These are phyloP conservation scores for Mortierella claussenii DNA, from an alignment of 192 early-diverging fungal species.

Conservation along the genomic window DNA sequence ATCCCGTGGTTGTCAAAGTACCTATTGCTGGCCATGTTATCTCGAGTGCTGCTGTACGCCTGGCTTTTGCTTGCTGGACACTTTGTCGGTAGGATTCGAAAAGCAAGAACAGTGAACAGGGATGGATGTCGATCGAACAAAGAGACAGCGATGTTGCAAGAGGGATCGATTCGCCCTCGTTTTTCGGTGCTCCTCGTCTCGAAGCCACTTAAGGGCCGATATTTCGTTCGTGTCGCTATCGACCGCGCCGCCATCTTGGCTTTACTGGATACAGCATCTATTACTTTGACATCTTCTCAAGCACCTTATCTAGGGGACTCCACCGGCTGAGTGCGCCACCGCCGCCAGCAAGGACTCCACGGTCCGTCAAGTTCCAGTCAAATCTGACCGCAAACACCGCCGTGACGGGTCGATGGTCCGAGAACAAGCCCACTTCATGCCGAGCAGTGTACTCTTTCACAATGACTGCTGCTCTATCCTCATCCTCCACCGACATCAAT, in stretches of 20 bases:
- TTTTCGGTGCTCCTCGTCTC: not conserved
- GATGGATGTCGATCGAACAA: no score
- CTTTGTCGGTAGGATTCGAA: no score
- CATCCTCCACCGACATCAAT: conserved; percentile 33
- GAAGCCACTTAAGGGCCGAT: conserved; percentile 13
- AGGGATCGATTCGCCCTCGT: no score
- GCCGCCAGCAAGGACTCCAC: conserved; percentile 10
- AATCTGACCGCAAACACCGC: conserved; percentile 61
- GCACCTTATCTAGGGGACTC: conserved; percentile 34
- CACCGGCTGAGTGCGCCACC: conserved; percentile 5
- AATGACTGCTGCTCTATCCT: conserved; percentile 28
- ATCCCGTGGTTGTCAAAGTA: no score
- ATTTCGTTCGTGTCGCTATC: not conserved
- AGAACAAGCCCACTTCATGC: conserved; percentile 55
- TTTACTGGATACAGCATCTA: no score
- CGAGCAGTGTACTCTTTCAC: conserved; percentile 51
- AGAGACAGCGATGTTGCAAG: no score
- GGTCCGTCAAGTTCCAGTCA: conserved; percentile 55
- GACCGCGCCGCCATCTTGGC: no score
- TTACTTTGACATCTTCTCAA: conserved; percentile 19
- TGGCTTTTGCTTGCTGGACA: no score
- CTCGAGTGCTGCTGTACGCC: not conserved
- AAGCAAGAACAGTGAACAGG: no score
- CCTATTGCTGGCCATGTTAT: conserved; percentile 23
- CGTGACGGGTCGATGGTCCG: conserved; percentile 64